Evolutionary conservation across 1,284 basidiomycete species (phyloP).

Genomic region (Trichosporon coremiiforme): DNA sequence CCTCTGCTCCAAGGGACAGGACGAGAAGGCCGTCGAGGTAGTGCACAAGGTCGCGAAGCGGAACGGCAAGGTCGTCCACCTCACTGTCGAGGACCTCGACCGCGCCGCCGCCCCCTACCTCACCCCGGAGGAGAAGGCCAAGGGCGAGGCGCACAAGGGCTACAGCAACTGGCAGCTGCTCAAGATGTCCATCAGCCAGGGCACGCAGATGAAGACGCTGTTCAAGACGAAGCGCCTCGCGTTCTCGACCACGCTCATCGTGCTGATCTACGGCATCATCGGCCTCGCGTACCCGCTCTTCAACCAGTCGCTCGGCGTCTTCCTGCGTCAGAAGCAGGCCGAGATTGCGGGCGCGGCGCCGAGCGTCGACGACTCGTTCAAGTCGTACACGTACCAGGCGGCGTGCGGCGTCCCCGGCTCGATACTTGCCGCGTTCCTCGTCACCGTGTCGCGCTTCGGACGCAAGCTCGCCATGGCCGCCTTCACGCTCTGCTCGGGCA

Average conservation of each 20-base stretch:
- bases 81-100: slow-evolving; percentile 60
- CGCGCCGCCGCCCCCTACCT: slow-evolving; percentile 47
- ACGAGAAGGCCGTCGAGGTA: slow-evolving; percentile 63
- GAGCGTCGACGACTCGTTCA: slow-evolving; percentile 57
- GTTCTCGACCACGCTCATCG: slow-evolving; percentile 62
- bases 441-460: slow-evolving; percentile 62
- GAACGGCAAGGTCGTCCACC: slow-evolving; percentile 60
- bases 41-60: slow-evolving; percentile 58
- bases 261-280: slow-evolving; percentile 63
- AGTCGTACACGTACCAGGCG: slow-evolving; percentile 60
- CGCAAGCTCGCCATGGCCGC: slow-evolving; percentile 62
- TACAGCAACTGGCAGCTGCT: slow-evolving; percentile 50
- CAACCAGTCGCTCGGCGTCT: slow-evolving; percentile 62
- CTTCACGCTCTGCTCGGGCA: slow-evolving; percentile 61
- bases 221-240: slow-evolving; percentile 62
- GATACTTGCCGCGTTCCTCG: slow-evolving; percentile 62
- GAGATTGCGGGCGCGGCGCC: slow-evolving; percentile 29
- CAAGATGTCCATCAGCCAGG: slow-evolving; percentile 56
- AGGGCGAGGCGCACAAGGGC: slow-evolving; percentile 31
- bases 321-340: slow-evolving; percentile 57
- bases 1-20: slow-evolving; percentile 62
- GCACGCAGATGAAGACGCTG: slow-evolving; percentile 62
- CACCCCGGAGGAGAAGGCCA: slow-evolving; percentile 31
- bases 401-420: slow-evolving; percentile 64
- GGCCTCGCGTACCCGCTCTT: slow-evolving; percentile 62